A percentile compares a stretch with the other conserved stretches of the same genome.
These are phyloP conservation scores for Pythium sukuiense DNA, from an alignment of 352 stramenopile genomes.

Conservation along the genomic window DNA sequence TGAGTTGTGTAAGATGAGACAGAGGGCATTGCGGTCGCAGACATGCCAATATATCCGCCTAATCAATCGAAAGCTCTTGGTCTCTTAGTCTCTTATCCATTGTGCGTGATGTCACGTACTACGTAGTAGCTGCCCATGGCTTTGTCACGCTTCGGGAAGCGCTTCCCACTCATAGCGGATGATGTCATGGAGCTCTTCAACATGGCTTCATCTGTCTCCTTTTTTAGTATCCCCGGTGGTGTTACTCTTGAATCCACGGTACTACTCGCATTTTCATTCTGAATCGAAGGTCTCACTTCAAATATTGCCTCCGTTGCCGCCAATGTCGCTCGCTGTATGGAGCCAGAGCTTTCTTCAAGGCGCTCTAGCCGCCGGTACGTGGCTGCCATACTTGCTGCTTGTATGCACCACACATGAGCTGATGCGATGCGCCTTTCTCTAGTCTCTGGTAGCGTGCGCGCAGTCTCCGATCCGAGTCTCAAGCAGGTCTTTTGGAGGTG, in stretches of 20 bases:
- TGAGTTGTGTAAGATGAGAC: not conserved
- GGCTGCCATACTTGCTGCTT: not conserved
- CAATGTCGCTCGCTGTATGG: conserved; percentile 19
- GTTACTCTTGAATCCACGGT: not conserved
- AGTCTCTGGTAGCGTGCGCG: conserved; percentile 35
- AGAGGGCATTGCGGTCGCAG: not conserved
- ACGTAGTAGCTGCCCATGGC: not conserved
- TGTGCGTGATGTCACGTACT: not conserved
- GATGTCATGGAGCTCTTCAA: conserved; percentile 9
- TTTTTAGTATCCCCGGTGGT: not conserved
- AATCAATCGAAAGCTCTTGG: no score
- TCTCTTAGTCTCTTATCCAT: not conserved
- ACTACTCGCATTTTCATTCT: not conserved
- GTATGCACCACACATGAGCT: no score
- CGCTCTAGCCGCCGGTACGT: conserved; percentile 18
- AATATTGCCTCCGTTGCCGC: conserved; percentile 1
- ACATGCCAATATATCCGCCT: not conserved
- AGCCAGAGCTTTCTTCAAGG: conserved; percentile 22
- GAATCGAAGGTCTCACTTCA: conserved; percentile 15
- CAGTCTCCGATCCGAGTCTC: conserved; percentile 41
- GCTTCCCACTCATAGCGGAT: conserved; percentile 1
- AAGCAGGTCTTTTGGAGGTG: conserved; percentile 51
- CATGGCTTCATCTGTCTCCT: not conserved
- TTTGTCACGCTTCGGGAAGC: not conserved
- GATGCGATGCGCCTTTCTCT: not conserved